Base-by-base conservation (phyloP, 768 basidiomycete genomes). In the Mrakia blollopis region DNA sequence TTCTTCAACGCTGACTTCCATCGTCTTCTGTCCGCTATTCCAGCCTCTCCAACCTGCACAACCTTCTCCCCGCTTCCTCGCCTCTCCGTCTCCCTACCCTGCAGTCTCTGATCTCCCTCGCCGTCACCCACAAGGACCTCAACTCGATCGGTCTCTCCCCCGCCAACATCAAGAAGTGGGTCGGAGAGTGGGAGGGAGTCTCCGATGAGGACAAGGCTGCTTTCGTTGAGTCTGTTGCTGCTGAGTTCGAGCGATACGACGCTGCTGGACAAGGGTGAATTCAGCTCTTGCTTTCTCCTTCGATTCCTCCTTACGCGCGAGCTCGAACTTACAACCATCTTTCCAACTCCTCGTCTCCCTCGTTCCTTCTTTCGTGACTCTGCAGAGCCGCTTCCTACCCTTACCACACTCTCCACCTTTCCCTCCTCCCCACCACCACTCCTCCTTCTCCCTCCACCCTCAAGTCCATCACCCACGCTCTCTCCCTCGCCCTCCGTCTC, bases 21-120 rank as follows among this genome's bases (percentile, higher is more conserved):
- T 32, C 68, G 30, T 21, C 18, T 2, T 28, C 72, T 23, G 14
- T 5, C 47, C 41, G 21, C 44, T n/a, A 0, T 16, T 50, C 50
- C 25, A 93, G 92, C 81, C 84, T 93, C 14, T 89, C 92, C 32
- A 93, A 92, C 82, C 83, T 93, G 41, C 93, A 92, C 87, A 93
- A 94, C 80, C 87, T 90, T 16, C 84, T 89, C 18, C 90, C 92
- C 35, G 87, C 88, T 74, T 86, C 84, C 67, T 93, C 92, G 4
- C 82, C 88, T 23, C 84, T 91, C 75, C 89, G 92, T 7, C 83
- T 88, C 41, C 81, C 85, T 9, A 90, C 92, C 30, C 91, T 90
- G 80, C 86, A 84, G 28, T 84, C 88, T 13, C 87, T 93, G 28
- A 84, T 94, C 32, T 84, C 88, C 32, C 81, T 89, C 65, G 89